These are phyloP conservation scores for Acacia acuminata DNA, from an alignment of 306 rosid species.

Conservation along the genomic window DNA sequence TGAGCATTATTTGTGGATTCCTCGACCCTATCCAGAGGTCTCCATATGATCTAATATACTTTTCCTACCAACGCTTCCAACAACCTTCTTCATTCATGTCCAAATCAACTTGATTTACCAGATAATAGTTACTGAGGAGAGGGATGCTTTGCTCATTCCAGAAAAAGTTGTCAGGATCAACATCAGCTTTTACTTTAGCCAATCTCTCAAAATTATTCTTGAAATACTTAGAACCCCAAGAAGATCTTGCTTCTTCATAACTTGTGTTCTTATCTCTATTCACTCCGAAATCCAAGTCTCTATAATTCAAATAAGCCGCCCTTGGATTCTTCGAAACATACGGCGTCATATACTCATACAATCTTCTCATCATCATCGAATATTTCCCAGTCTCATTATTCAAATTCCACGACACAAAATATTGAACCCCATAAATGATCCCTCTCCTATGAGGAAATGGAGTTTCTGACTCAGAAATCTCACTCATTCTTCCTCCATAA, in stretches of 20 bases:
- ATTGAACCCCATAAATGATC: slow-evolving; percentile 29
- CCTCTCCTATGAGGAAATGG: slow-evolving; percentile 43
- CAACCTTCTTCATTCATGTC: no score
- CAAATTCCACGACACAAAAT: neutral
- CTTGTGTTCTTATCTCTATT: neutral
- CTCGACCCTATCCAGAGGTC: no score
- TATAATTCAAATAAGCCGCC: slow-evolving; percentile 34
- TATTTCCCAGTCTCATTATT: slow-evolving; percentile 8
- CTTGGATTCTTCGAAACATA: slow-evolving; percentile 40
- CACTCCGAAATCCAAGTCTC: slow-evolving; percentile 44
- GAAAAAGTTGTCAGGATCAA: slow-evolving; percentile 54
- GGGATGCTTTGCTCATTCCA: slow-evolving; percentile 55
- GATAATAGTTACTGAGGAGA: neutral
- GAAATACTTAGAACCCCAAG: slow-evolving; percentile 42
- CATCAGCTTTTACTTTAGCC: slow-evolving; percentile 38
- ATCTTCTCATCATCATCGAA: slow-evolving; percentile 12
- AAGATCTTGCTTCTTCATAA: slow-evolving; percentile 27
- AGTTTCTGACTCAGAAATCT: slow-evolving; percentile 31
- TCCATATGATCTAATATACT: no score
- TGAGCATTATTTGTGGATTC: no score
- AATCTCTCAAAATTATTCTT: slow-evolving; percentile 47
- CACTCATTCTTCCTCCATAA: slow-evolving; percentile 44
- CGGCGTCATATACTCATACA: slow-evolving; percentile 16
- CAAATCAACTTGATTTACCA: neutral
- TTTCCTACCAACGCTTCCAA: no score